Base-by-base conservation (phyloP, 495 filamentous ascomycete genomes). In the Penicillium paradoxum region DNA sequence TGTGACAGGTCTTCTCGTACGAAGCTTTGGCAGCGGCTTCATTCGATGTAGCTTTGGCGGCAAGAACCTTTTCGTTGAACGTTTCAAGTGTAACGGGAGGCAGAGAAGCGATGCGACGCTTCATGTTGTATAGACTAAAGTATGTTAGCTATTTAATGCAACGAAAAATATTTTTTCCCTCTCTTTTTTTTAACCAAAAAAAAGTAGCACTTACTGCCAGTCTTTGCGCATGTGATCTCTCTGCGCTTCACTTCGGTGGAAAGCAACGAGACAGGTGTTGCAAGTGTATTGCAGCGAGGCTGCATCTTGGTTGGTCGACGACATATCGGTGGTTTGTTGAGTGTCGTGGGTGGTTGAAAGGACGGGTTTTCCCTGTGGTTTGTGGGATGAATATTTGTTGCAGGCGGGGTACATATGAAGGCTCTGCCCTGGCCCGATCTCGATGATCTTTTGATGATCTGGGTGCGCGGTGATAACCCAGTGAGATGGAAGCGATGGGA, bases 261-360 rank as follows among this genome's bases (percentile, higher is more conserved):
- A 97, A 27, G 93, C 93, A 52, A 98, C 91, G 59, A 96, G 90
- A 60, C 93, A 98, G 27, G 92, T 89, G 73, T 98, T 98, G 80
- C 93, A 98, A 39, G 93, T 96, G 69, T 90, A 97, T 2, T 92
- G 91, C 68, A 96, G 87, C 19, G 86, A 81, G 7, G 44, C 52
- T 32, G 39, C 33, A 51, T 58, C 49, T 34, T 58, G 53, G 18
- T 43, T 59, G 15, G 41, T 56, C 11, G 62, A 46, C 21, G 63
- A 62, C 63, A 66, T 66, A 24, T 22, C 42, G 33, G 36, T 39
- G 15, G 17, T 54, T 33, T 30, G 14, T 19, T 48, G 24, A 24
- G 44, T 50, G 42, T 49, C 24, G 36, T 41, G 49, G 41, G 19
- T 40, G 29, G 47, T 41, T 48, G 34, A 43, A 36, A 34, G 15